Percentiles rank a stretch among this genome's conserved stretches.
Conservation (phyloP, 495 filamentous ascomycete species). For the Penicillium pancosmium region DNA sequence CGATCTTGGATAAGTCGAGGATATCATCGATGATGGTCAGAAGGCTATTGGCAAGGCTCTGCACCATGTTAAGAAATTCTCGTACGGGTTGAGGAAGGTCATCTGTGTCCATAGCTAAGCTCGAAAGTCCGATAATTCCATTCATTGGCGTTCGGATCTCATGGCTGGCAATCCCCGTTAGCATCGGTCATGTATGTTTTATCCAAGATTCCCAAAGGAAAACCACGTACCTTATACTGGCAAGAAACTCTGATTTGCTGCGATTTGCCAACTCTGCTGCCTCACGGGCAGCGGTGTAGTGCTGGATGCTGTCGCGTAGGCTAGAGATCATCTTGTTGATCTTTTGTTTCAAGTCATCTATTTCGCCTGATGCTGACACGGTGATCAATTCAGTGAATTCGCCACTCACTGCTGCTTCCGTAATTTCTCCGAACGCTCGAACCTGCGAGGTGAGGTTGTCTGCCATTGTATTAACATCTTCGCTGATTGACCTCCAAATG, state of each 20-base stretch:
- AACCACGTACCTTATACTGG: too few relatives aligned
- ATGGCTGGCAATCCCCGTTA: constrained; percentile 47
- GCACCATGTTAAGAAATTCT: too few relatives aligned
- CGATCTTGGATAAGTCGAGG: constrained; percentile 77
- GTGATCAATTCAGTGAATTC: background rate
- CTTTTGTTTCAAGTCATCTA: too few relatives aligned
- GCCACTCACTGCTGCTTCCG: background rate
- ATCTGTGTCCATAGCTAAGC: too few relatives aligned
- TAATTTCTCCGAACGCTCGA: background rate
- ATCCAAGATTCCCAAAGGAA: background rate
- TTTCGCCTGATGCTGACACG: too few relatives aligned
- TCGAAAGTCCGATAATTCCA: constrained; percentile 61
- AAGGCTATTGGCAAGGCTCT: constrained; percentile 39
- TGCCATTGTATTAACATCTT: constrained; percentile 4
- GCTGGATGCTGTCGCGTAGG: background rate
- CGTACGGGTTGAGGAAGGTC: too few relatives aligned
- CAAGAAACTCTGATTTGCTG: too few relatives aligned
- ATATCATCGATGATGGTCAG: constrained; percentile 82
- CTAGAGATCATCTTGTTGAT: background rate
- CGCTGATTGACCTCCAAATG: background rate
- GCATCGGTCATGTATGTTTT: background rate
- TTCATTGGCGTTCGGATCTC: constrained; percentile 76
- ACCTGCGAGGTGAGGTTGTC: constrained; percentile 1
- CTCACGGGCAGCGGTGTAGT: too few relatives aligned
- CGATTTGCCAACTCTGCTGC: too few relatives aligned